phyloP scores from a whole-genome alignment of 2,329 filamentous ascomycete species.

The Dothideomycetes sp. region DNA sequence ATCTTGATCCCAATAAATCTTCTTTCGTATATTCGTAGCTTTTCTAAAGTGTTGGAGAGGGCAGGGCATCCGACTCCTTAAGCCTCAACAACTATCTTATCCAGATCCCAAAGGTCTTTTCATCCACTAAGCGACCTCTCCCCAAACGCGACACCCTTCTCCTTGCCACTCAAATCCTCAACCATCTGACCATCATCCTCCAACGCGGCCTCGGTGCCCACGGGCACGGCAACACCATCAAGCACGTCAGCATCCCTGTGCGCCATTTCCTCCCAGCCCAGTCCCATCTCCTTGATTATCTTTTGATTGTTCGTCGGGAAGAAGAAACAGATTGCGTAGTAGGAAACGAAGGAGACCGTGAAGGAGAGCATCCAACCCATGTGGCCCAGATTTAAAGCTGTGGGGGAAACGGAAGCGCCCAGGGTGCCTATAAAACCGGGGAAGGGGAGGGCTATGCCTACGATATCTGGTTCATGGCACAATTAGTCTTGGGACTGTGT shows the following conservation, averaged over 20 bases:
- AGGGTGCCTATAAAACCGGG: constrained; percentile 44
- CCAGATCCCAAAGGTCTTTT: neutral
- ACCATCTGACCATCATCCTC: constrained; percentile 1
- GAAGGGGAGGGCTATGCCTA: constrained; percentile 47
- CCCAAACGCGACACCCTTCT: constrained; percentile 6
- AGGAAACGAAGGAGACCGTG: constrained; percentile 45
- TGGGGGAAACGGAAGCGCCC: constrained; percentile 27
- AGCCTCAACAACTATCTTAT: too few species aligned
- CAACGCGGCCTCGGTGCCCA: constrained; percentile 7
- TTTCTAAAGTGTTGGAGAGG: too few species aligned
- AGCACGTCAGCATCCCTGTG: constrained; percentile 15
- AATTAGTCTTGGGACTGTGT: too few species aligned
- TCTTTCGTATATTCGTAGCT: too few species aligned
- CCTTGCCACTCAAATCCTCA: constrained; percentile 8
- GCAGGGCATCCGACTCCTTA: too few species aligned
- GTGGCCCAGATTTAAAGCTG: constrained; percentile 34
- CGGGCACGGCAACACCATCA: constrained; percentile 17
- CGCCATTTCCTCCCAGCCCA: constrained; percentile 23
- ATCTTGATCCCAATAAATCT: too few species aligned
- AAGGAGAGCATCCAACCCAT: constrained; percentile 60
- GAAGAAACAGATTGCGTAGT: constrained; percentile 33
- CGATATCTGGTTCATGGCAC: too few species aligned
- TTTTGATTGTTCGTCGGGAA: constrained; percentile 32
- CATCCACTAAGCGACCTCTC: constrained; percentile 5
- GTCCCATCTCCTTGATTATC: constrained; percentile 26